Evolutionary conservation across 208 protist genomes (phyloP).

Genomic region (Strigomonas culicis): DNA sequence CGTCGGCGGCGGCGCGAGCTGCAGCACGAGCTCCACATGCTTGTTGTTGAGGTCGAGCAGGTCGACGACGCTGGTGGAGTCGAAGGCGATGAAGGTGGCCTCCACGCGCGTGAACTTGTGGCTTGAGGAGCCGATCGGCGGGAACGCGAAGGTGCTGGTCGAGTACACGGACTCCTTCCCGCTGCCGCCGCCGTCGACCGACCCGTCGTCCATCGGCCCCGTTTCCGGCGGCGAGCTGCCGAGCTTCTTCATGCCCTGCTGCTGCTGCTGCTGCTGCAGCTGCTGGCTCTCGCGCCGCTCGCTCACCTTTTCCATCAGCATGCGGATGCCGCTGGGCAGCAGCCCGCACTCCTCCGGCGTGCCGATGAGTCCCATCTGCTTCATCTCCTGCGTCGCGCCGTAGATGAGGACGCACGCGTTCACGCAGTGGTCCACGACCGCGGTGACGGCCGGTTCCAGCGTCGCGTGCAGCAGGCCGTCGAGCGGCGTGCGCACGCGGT

Average conservation of each 20-base stretch:
- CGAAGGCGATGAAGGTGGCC: conserved; percentile 76
- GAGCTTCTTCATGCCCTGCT: not conserved
- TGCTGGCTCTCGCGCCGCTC: conserved; percentile 28
- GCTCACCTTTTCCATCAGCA: conserved; percentile 54
- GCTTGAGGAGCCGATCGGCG: conserved; percentile 26
- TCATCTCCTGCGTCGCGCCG: conserved; percentile 88
- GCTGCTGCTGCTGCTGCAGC: conserved; percentile 8
- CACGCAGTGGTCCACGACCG: conserved; percentile 75
- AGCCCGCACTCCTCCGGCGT: conserved; percentile 77
- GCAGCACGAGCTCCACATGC: conserved; percentile 63
- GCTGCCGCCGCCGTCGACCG: not conserved
- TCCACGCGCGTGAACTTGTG: conserved; percentile 71
- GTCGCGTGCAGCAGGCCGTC: conserved; percentile 51
- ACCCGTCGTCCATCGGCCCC: conserved; percentile 6
- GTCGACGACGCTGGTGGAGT: conserved; percentile 63
- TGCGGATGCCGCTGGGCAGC: conserved; percentile 64
- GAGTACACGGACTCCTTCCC: conserved; percentile 8
- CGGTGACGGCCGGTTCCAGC: conserved; percentile 55
- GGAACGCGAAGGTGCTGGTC: conserved; percentile 32
- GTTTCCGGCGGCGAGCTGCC: conserved; percentile 5
- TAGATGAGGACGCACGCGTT: conserved; percentile 75
- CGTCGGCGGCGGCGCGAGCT: conserved; percentile 48
- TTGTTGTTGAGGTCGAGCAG: conserved; percentile 77
- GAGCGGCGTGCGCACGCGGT: conserved; percentile 42
- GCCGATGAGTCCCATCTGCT: conserved; percentile 81